phyloP scores from a whole-genome alignment of 1,284 basidiomycete genomes.

The Cryptococcus hybrid region DNA sequence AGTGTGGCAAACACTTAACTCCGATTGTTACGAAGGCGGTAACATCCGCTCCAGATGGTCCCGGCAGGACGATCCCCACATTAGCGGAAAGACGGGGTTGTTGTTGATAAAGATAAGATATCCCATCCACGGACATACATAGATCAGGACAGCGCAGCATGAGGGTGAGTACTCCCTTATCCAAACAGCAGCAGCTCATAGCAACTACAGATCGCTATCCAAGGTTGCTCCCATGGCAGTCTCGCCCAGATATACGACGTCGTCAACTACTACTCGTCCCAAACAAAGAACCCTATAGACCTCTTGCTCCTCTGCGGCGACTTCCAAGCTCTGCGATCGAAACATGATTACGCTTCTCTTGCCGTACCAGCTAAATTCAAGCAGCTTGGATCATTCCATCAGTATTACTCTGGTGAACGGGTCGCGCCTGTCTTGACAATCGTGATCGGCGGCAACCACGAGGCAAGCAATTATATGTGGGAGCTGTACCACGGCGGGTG shows the following conservation, averaged over 20 bases:
- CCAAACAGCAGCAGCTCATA: too few species aligned
- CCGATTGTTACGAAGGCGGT: too few species aligned
- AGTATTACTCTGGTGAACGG: constrained; percentile 84
- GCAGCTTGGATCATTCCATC: constrained; percentile 76
- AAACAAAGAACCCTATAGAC: constrained; percentile 68
- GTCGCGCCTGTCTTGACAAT: constrained; percentile 84
- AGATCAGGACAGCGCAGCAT: too few species aligned
- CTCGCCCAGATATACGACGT: constrained; percentile 83
- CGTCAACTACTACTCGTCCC: constrained; percentile 63
- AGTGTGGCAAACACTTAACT: too few species aligned
- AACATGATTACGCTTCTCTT: constrained; percentile 82
- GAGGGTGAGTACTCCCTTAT: too few species aligned
- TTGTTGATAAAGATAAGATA: too few species aligned
- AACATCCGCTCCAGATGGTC: too few species aligned
- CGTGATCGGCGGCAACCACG: constrained; percentile 97
- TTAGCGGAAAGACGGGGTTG: too few species aligned
- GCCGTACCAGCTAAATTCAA: constrained; percentile 89
- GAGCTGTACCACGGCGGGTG: constrained; percentile 96
- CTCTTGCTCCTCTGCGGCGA: constrained; percentile 85
- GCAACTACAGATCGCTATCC: constrained; percentile 68
- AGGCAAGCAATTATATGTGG: constrained; percentile 96
- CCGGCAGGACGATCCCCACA: too few species aligned
- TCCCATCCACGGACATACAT: too few species aligned
- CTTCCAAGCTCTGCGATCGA: constrained; percentile 90
- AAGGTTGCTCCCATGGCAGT: constrained; percentile 94